phyloP scores from a whole-genome alignment of 2,329 filamentous ascomycete species.

The Paecilomyces variotii region DNA sequence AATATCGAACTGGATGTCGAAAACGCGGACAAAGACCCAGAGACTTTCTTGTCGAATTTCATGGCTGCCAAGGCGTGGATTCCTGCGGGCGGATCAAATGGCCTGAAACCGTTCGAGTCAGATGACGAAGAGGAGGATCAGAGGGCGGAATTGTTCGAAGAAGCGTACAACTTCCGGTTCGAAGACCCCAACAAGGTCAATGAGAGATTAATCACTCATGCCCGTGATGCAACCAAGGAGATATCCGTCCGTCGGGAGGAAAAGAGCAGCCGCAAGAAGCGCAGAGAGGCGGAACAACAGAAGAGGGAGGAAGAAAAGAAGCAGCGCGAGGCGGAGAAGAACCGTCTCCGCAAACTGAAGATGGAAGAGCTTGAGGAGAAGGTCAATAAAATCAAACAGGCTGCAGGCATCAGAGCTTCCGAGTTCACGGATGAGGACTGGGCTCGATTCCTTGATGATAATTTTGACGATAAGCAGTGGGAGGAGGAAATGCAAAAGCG shows the following conservation, averaged over 20 bases:
- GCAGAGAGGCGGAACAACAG: constrained; percentile 68
- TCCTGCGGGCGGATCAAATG: constrained; percentile 52
- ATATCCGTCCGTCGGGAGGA: constrained; percentile 84
- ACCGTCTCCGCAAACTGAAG: constrained; percentile 76
- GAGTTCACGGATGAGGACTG: constrained; percentile 68
- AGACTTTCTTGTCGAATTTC: constrained; percentile 91
- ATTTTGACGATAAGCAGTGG: constrained; percentile 85
- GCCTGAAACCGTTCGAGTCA: constrained; percentile 79
- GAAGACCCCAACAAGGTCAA: constrained; percentile 86
- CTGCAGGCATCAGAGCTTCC: constrained; percentile 68
- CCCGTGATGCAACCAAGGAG: constrained; percentile 72
- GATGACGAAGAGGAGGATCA: constrained; percentile 74
- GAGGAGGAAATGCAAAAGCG: constrained; percentile 80
- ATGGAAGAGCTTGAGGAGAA: constrained; percentile 85
- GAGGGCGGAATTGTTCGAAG: constrained; percentile 77
- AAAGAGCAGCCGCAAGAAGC: constrained; percentile 64
- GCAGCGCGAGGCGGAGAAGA: constrained; percentile 70
- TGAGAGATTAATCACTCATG: constrained; percentile 78
- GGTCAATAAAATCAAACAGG: constrained; percentile 78
- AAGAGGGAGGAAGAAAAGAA: constrained; percentile 71
- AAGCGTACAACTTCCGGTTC: constrained; percentile 92
- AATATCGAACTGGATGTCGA: constrained; percentile 59
- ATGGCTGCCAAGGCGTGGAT: constrained; percentile 89
- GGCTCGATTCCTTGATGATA: constrained; percentile 73
- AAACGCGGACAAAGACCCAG: constrained; percentile 78